Conservation (phyloP, 805 yeast species). For the Metschnikowia reukaufii region DNA sequence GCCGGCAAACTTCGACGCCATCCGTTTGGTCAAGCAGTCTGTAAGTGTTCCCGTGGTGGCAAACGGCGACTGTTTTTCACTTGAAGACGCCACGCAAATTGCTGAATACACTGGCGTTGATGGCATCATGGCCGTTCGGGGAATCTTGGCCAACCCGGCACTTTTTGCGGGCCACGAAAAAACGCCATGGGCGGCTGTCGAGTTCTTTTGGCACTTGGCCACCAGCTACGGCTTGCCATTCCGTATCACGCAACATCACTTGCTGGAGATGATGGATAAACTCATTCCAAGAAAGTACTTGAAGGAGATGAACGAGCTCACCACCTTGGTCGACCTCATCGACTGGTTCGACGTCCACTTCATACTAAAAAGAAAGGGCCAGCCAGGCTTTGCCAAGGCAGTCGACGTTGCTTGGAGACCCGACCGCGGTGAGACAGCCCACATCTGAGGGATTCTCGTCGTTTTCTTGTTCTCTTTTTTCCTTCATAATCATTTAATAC, state of each 20-base stretch:
- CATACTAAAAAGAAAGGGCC: slow-evolving; percentile 63
- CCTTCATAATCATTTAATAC: not conserved
- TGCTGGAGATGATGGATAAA: slow-evolving; percentile 81
- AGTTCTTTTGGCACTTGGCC: slow-evolving; percentile 75
- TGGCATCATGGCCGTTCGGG: slow-evolving; percentile 96
- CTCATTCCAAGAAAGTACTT: slow-evolving; percentile 30
- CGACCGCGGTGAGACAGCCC: slow-evolving; percentile 17
- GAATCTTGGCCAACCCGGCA: slow-evolving; percentile 83
- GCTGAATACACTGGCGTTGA: slow-evolving; percentile 70
- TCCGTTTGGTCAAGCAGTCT: slow-evolving; percentile 58
- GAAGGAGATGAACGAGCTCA: slow-evolving; percentile 62
- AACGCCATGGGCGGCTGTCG: slow-evolving; percentile 93
- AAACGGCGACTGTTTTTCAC: slow-evolving; percentile 87
- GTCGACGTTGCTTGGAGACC: slow-evolving; percentile 36
- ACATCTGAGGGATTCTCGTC: slow-evolving; percentile 2
- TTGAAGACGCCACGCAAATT: slow-evolving; percentile 64
- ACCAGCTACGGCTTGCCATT: slow-evolving; percentile 83
- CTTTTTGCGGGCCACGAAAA: slow-evolving; percentile 69
- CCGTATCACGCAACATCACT: slow-evolving; percentile 81
- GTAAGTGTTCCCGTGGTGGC: slow-evolving; percentile 83
- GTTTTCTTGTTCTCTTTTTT: not conserved
- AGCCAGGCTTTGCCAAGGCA: slow-evolving; percentile 63
- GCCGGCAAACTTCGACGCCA: slow-evolving; percentile 84
- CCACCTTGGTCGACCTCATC: slow-evolving; percentile 59
- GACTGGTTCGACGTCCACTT: slow-evolving; percentile 83